Conservation (phyloP, 1,284 basidiomycete species). For the Ustilago loliicola region DNA sequence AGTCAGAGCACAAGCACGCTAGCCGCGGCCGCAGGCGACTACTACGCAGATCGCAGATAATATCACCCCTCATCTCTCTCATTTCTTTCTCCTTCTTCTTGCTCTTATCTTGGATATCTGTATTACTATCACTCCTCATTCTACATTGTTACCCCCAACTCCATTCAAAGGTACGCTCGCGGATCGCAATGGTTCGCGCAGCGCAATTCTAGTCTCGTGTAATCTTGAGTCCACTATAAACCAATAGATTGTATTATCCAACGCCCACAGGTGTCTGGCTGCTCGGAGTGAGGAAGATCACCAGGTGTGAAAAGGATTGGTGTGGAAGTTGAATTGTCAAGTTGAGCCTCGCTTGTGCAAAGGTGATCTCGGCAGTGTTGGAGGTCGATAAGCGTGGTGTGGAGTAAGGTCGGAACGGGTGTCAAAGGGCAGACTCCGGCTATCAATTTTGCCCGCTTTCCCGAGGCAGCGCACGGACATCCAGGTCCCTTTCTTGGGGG, state of each 20-base stretch:
- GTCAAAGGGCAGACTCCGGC: not conserved
- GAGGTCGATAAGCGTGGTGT: slow-evolving; percentile 11
- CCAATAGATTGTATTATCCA: not conserved
- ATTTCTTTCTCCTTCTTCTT: slow-evolving; percentile 1
- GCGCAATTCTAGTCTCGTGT: not conserved
- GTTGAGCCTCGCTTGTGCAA: slow-evolving; percentile 10
- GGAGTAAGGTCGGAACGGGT: not conserved
- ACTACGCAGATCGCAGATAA: slow-evolving; percentile 34
- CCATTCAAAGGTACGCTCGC: not conserved
- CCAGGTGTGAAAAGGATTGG: not conserved
- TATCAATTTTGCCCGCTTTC: slow-evolving; percentile 1
- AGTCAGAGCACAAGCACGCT: slow-evolving; percentile 40
- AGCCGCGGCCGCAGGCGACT: slow-evolving; percentile 38
- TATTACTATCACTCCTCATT: slow-evolving; percentile 1
- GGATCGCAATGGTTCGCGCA: not conserved
- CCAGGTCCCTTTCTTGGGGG: not conserved
- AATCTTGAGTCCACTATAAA: slow-evolving; percentile 3
- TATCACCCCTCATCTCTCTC: not conserved
- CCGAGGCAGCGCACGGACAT: not conserved
- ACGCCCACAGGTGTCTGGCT: not conserved
- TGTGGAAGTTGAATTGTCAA: not conserved
- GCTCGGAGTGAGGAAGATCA: not conserved
- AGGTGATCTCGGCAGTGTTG: not conserved
- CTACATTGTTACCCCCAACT: not conserved
- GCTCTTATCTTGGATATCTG: slow-evolving; percentile 7